Conservation (phyloP, 306 rosid genomes). For the Vigna trinervia region DNA sequence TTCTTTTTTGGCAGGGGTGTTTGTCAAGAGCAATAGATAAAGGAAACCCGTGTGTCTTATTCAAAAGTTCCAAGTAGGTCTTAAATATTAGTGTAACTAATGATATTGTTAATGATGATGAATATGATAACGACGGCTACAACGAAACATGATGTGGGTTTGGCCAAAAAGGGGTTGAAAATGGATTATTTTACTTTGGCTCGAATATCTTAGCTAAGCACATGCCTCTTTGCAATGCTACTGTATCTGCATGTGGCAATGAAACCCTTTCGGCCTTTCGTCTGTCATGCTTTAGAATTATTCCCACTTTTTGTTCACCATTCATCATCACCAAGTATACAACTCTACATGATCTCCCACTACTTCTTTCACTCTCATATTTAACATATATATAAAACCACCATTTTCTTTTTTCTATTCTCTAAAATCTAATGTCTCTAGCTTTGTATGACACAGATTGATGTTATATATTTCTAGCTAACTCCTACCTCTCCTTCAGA, state of each 20-base stretch:
- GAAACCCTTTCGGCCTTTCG: conserved; percentile 44
- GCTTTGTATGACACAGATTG: no score
- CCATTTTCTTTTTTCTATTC: no score
- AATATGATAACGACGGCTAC: conserved; percentile 55
- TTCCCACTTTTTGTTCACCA: conserved; percentile 51
- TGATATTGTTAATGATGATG: conserved; percentile 75
- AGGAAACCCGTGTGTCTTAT: conserved; percentile 32
- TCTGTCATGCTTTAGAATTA: conserved; percentile 48
- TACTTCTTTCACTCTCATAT: background rate
- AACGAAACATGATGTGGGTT: conserved; percentile 43
- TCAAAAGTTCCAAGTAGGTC: conserved; percentile 37
- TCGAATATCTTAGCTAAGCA: conserved; percentile 50
- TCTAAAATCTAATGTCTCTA: no score
- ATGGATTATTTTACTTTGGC: conserved; percentile 43
- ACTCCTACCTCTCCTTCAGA: no score
- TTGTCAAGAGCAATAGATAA: conserved; percentile 44
- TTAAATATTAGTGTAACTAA: conserved; percentile 50
- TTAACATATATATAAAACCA: background rate
- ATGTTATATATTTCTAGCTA: no score
- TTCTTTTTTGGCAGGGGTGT: conserved; percentile 59
- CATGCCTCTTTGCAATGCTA: conserved; percentile 45
- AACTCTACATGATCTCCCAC: conserved; percentile 30
- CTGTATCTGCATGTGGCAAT: conserved; percentile 57
- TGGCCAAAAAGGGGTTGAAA: conserved; percentile 9
- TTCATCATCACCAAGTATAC: conserved; percentile 19